Conservation (phyloP, 2,329 filamentous ascomycete genomes). For the Cladosporium oxysporum region DNA sequence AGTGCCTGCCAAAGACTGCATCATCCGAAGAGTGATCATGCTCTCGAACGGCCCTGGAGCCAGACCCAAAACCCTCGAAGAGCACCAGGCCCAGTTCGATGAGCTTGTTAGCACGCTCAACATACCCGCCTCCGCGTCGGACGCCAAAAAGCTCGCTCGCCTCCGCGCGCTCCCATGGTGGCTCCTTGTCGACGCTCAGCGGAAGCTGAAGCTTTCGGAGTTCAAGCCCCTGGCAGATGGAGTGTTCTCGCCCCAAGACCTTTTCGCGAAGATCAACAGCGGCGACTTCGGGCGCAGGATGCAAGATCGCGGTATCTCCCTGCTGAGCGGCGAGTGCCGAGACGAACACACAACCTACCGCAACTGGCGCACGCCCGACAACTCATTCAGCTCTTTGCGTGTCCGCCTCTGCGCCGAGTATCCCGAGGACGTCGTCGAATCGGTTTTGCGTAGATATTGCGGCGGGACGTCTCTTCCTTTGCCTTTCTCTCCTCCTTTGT, state of each 20-base stretch:
- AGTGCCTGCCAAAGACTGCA: constrained; percentile 34
- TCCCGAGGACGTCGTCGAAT: background rate
- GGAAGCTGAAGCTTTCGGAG: background rate
- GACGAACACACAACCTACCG: constrained; percentile 57
- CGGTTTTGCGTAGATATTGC: background rate
- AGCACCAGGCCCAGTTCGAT: constrained; percentile 55
- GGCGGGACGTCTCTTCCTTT: too few relatives aligned
- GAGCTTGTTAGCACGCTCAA: constrained; percentile 39
- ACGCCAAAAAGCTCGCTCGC: background rate
- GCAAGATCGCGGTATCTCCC: constrained; percentile 47
- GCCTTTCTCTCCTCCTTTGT: constrained; percentile 32
- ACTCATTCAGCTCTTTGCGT: constrained; percentile 45
- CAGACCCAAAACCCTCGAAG: constrained; percentile 51
- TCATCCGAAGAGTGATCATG: constrained; percentile 56
- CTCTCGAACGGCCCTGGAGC: constrained; percentile 56
- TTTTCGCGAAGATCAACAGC: constrained; percentile 44
- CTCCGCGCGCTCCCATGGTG: background rate
- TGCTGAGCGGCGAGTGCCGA: constrained; percentile 55
- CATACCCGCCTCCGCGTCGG: background rate
- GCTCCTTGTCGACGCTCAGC: background rate
- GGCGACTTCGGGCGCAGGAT: constrained; percentile 51
- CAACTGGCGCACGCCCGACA: constrained; percentile 50
- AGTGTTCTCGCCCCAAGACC: background rate
- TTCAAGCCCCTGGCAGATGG: background rate
- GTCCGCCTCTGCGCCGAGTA: constrained; percentile 39